phyloP scores from a whole-genome alignment of 805 yeast genomes.

The Komagataella pseudopastoris region DNA sequence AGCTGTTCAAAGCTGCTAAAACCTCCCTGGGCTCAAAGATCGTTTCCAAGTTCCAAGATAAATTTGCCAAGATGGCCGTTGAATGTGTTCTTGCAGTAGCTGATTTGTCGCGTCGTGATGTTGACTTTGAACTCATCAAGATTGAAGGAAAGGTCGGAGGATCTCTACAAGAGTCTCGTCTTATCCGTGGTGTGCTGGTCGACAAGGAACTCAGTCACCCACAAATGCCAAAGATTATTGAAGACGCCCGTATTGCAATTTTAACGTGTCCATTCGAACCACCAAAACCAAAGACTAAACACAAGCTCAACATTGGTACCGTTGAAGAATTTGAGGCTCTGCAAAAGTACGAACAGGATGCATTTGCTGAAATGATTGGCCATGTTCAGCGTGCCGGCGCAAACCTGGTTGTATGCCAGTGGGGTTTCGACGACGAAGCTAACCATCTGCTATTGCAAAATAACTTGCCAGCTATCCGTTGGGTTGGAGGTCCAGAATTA shows the following conservation, averaged over 20 bases:
- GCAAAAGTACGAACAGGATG: conserved; percentile 85
- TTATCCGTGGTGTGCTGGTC: conserved; percentile 83
- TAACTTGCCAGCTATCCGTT: conserved; percentile 88
- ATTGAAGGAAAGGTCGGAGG: conserved; percentile 97
- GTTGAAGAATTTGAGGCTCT: conserved; percentile 88
- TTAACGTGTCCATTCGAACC: conserved; percentile 99
- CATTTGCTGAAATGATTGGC: conserved; percentile 83
- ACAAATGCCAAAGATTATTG: conserved; percentile 81
- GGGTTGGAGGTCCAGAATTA: conserved; percentile 98
- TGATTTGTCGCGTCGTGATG: conserved; percentile 85
- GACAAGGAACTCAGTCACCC: conserved; percentile 98
- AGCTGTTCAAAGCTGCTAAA: conserved; percentile 80
- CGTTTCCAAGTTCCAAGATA: conserved; percentile 86
- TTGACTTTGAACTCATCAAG: conserved; percentile 91
- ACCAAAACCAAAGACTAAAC: conserved; percentile 98
- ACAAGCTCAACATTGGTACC: conserved; percentile 83
- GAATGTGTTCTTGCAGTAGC: conserved; percentile 90
- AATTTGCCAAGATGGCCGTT: conserved; percentile 94
- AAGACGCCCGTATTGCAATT: conserved; percentile 82
- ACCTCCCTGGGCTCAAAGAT: conserved; percentile 93
- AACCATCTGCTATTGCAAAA: conserved; percentile 83
- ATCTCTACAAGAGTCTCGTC: conserved; percentile 67
- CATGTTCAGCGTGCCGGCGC: conserved; percentile 85
- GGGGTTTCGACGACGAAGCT: conserved; percentile 99
- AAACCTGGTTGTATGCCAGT: conserved; percentile 92